These are phyloP conservation scores for Metschnikowia peoriensis DNA, from an alignment of 805 yeast genomes.

Conservation along the genomic window DNA sequence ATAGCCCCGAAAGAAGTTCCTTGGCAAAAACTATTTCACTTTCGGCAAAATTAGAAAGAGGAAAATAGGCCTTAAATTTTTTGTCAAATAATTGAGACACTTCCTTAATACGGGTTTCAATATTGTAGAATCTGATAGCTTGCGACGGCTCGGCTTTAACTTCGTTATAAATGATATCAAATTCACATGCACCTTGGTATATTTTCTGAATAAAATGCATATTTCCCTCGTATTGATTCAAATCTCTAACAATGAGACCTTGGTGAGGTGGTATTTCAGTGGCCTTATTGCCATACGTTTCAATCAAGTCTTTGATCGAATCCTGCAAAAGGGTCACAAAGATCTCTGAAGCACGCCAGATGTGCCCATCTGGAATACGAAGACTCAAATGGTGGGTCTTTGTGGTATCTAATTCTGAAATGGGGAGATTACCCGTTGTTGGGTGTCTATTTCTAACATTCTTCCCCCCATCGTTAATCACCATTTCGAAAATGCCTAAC, in stretches of 20 bases:
- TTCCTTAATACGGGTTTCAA: conserved; percentile 33
- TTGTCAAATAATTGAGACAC: conserved; percentile 43
- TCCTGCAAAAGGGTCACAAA: conserved; percentile 70
- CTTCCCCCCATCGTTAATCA: conserved; percentile 55
- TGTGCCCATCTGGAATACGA: conserved; percentile 64
- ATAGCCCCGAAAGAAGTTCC: conserved; percentile 73
- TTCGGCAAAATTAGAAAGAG: conserved; percentile 55
- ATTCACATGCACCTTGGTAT: conserved; percentile 72
- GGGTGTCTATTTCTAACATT: conserved; percentile 42
- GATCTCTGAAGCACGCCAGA: conserved; percentile 79
- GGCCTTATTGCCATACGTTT: conserved; percentile 19
- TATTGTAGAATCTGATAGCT: conserved; percentile 34
- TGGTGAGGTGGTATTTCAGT: conserved; percentile 45
- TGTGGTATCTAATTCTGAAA: conserved; percentile 53
- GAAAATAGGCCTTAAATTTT: conserved; percentile 52
- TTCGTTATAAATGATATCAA: conserved; percentile 62
- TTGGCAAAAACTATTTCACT: conserved; percentile 57
- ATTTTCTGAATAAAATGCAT: conserved; percentile 76
- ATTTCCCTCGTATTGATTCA: conserved; percentile 65
- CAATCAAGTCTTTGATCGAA: conserved; percentile 50
- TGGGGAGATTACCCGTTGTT: conserved; percentile 21
- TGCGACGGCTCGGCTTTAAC: conserved; percentile 39
- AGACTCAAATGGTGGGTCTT: conserved; percentile 66
- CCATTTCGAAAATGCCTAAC: conserved; percentile 64
- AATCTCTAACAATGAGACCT: conserved; percentile 54